Evolutionary conservation across 441 rosid genomes (phyloP), one percentile per base, ranked within the genome.

Genomic region (Aquilaria agallochum): DNA sequence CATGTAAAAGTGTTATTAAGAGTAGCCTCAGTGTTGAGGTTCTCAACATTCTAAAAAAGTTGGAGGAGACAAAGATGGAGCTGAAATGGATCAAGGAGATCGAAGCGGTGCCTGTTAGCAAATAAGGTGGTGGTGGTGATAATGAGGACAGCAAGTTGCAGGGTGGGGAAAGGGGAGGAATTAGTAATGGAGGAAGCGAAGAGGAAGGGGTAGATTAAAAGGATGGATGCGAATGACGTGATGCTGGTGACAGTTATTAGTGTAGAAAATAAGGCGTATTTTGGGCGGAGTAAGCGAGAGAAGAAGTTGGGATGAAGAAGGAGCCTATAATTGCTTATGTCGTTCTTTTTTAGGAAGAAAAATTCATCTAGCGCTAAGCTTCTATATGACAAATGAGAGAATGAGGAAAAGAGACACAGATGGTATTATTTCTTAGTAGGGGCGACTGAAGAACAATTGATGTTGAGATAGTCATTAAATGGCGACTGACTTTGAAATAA

Each of bases 281-380:
- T 61, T 34, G 77, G 65, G 3, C 75, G 67, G 2, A 20, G 27
- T 20, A 63, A 60, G 46, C 77, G 62, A 13, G 79, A 72, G 72
- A 73, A 60, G 63, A 68, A 49, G 58, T 7, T 1, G 27, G 27
- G 75, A 63, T 11, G 76, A 81, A 81, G 83, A 83, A 83, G 86
- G 90, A 90, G 73, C 98, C 97, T 12, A 80, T 88, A 1, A 76
- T 93, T 68, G 97, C 97, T 53, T 84, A 86, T 3, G 78, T 73
- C 83, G 59, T 20, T 20, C 27, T 68, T 89, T 65, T 86, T 74
- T 71, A 76, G 66, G 86, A 88, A 80, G 71, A 90, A 76, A 67
- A 68, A 60, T 3, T 63, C 79, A 5, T 47, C 69, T 2, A 63
- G 65, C 61, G 31, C 58, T 55, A 72, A 72, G 58, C 68, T 63